Percentiles rank a stretch among this genome's conserved stretches.
Evolutionary conservation across 495 filamentous ascomycete species (phyloP).

Genomic region (Glarea lozoyensis): DNA sequence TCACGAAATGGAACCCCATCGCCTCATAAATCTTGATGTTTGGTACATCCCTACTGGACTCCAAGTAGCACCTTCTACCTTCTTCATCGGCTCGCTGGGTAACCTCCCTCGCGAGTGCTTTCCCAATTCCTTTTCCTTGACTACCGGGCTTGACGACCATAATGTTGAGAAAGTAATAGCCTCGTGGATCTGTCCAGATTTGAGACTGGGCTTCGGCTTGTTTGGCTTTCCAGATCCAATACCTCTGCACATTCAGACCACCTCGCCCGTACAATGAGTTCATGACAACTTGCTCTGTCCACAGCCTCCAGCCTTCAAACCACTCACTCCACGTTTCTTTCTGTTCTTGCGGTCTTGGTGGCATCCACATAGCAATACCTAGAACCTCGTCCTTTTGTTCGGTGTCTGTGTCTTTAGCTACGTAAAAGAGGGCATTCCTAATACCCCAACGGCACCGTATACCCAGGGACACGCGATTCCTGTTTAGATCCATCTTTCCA

Average conservation of each 20-base stretch:
- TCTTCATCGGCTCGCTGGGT: slow-evolving; percentile 50
- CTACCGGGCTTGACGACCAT: slow-evolving; percentile 51
- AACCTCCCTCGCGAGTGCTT: slow-evolving; percentile 47
- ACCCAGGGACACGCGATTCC: slow-evolving; percentile 21
- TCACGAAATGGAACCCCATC: slow-evolving; percentile 53
- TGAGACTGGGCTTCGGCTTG: slow-evolving; percentile 46
- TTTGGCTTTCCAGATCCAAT: slow-evolving; percentile 55
- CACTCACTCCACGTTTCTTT: slow-evolving; percentile 45
- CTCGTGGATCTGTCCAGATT: slow-evolving; percentile 49
- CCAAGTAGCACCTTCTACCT: slow-evolving; percentile 53
- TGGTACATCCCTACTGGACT: slow-evolving; percentile 51
- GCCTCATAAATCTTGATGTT: slow-evolving; percentile 58
- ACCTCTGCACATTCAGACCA: slow-evolving; percentile 51
- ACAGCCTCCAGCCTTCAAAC: slow-evolving; percentile 49
- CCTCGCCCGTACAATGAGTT: slow-evolving; percentile 57
- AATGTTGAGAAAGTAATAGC: slow-evolving; percentile 66
- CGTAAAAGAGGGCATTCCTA: slow-evolving; percentile 51
- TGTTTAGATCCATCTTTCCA: slow-evolving; percentile 15
- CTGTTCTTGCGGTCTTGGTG: slow-evolving; percentile 33
- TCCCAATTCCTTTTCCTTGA: slow-evolving; percentile 52
- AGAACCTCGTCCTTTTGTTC: slow-evolving; percentile 35
- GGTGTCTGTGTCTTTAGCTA: slow-evolving; percentile 43
- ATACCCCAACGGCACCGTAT: slow-evolving; percentile 57
- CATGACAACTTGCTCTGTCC: slow-evolving; percentile 48
- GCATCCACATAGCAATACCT: slow-evolving; percentile 57